Conservation (phyloP, 1,139 yeast genomes). For the Casaregolazyma suthepensis region DNA sequence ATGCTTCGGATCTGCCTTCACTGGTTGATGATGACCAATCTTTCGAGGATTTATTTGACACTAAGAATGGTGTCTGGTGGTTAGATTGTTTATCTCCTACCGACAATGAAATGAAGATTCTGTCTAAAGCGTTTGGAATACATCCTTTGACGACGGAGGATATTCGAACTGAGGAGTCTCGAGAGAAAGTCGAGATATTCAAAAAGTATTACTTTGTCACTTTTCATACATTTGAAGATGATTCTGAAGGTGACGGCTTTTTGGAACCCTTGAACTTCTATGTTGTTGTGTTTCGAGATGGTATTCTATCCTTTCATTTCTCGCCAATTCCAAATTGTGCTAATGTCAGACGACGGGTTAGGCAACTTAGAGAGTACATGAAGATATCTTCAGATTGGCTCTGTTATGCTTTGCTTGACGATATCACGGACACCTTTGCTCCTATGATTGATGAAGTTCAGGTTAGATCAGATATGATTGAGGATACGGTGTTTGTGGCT, state of each 20-base stretch:
- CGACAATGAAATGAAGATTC: slow-evolving; percentile 89
- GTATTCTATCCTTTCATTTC: slow-evolving; percentile 80
- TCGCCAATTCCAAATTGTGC: slow-evolving; percentile 78
- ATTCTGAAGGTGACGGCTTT: slow-evolving; percentile 59
- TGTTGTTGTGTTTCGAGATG: slow-evolving; percentile 79
- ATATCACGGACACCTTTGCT: slow-evolving; percentile 88
- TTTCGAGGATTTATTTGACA: slow-evolving; percentile 57
- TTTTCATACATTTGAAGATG: slow-evolving; percentile 84
- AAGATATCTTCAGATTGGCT: slow-evolving; percentile 89
- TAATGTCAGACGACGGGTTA: slow-evolving; percentile 83
- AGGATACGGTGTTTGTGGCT: slow-evolving; percentile 68
- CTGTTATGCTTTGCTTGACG: slow-evolving; percentile 89
- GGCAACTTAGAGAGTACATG: slow-evolving; percentile 84
- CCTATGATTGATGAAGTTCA: slow-evolving; percentile 85
- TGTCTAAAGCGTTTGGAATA: slow-evolving; percentile 85
- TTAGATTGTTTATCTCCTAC: slow-evolving; percentile 88
- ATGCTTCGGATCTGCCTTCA: slow-evolving; percentile 80
- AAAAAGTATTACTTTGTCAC: slow-evolving; percentile 85
- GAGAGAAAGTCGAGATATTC: slow-evolving; percentile 92
- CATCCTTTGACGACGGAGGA: slow-evolving; percentile 97
- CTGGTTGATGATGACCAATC: slow-evolving; percentile 60
- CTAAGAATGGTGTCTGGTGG: slow-evolving; percentile 66
- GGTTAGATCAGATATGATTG: slow-evolving; percentile 87
- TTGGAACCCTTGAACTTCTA: slow-evolving; percentile 85
- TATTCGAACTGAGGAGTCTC: slow-evolving; percentile 83